Percentiles rank a stretch among this genome's conserved stretches.
Evolutionary conservation across 257 asterid species (phyloP).

Genomic region (Solanum stenotomum): DNA sequence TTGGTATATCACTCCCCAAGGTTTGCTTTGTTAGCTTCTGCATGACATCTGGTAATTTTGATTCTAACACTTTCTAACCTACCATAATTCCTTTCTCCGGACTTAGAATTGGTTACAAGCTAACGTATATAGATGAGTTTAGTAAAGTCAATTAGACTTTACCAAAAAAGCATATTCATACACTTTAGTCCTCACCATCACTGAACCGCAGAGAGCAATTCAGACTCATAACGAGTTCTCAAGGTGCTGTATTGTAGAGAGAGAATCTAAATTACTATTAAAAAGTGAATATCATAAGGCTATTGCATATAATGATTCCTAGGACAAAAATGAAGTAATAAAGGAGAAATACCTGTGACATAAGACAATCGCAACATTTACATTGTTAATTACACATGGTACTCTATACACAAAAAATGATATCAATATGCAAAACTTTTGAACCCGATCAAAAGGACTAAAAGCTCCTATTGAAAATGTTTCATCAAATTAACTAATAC

Average conservation of each 20-base stretch:
- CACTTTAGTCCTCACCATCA: neutral
- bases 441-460: neutral
- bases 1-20: neutral
- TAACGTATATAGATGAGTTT: neutral
- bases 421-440: neutral
- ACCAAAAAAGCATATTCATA: neutral
- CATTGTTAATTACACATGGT: neutral
- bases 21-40: neutral
- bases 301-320: neutral
- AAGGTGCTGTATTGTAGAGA: neutral
- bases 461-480: neutral
- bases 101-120: neutral
- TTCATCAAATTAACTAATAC: neutral
- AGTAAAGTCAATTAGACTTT: neutral
- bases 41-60: neutral
- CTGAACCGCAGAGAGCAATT: neutral
- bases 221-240: neutral
- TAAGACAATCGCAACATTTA: neutral
- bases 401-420: neutral
- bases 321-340: neutral
- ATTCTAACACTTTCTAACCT: neutral
- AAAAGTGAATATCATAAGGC: neutral
- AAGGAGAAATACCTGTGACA: neutral
- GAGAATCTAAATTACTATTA: neutral
- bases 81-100: neutral